Evolutionary conservation across 257 asterid genomes (phyloP).

Genomic region (Petrea volubilis): DNA sequence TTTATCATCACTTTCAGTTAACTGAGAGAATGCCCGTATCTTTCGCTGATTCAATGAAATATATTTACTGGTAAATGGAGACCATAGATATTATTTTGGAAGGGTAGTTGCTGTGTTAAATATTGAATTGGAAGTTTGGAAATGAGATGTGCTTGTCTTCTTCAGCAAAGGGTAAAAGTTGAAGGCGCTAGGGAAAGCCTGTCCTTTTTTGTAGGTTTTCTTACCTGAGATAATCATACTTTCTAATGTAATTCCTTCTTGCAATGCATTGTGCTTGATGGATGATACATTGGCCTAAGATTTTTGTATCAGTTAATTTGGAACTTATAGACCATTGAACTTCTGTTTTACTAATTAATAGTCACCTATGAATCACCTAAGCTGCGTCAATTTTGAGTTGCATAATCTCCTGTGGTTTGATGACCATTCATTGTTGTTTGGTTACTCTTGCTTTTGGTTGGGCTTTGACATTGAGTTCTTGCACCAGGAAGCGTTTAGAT

Average conservation of each 20-base stretch:
- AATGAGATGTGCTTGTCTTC: neutral
- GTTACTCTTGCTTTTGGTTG: neutral
- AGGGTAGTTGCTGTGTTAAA: neutral
- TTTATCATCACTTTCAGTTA: neutral
- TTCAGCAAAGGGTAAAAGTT: neutral
- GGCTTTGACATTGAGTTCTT: constrained; percentile 4
- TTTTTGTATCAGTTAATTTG: neutral
- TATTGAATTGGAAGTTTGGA: neutral
- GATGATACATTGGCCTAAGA: neutral
- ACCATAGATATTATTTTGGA: neutral
- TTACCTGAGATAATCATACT: neutral
- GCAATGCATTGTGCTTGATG: neutral
- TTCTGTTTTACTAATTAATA: constrained; percentile 2
- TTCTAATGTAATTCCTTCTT: neutral
- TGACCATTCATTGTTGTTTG: neutral
- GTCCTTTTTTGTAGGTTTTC: neutral
- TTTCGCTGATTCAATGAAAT: constrained; percentile 4
- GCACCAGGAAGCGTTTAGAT: constrained; percentile 82
- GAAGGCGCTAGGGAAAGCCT: neutral
- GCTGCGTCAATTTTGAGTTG: neutral
- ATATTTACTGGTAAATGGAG: neutral
- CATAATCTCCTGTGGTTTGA: constrained; percentile 7
- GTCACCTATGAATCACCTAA: neutral
- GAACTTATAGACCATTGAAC: neutral
- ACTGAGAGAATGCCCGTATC: neutral